phyloP scores from a whole-genome alignment of 192 early-diverging fungal genomes.

The Podila clonocystis region DNA sequence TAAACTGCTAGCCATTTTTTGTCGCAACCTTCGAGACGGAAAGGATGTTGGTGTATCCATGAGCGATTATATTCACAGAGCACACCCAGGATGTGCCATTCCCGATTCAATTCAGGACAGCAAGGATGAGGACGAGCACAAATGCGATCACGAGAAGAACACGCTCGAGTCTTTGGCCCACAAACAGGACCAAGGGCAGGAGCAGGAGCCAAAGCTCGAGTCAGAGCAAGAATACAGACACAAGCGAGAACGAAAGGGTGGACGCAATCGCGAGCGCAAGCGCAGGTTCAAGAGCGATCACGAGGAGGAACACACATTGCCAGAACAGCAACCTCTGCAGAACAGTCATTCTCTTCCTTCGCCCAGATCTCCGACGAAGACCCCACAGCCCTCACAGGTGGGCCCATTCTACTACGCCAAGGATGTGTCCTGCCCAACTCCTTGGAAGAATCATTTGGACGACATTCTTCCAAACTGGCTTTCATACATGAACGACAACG shows the following conservation, averaged over 20 bases:
- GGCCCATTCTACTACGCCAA: slow-evolving; percentile 29
- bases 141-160: background rate
- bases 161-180: too few species aligned
- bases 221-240: background rate
- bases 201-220: background rate
- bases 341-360: too few species aligned
- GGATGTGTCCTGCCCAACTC: slow-evolving; percentile 29
- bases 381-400: background rate
- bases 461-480: slow-evolving; percentile 20
- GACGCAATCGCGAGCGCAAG: background rate
- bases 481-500: slow-evolving; percentile 35
- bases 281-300: background rate
- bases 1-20: slow-evolving; percentile 11
- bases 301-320: background rate
- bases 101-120: background rate
- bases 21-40: slow-evolving; percentile 19
- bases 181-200: background rate
- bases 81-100: background rate
- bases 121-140: background rate
- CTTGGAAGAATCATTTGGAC: slow-evolving; percentile 20
- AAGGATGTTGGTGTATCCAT: slow-evolving; percentile 22
- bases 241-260: background rate
- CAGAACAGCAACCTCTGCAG: background rate
- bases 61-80: slow-evolving; percentile 27
- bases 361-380: background rate